Conservation (phyloP, 2,329 filamentous ascomycete genomes). For the Blumeria graminis region DNA sequence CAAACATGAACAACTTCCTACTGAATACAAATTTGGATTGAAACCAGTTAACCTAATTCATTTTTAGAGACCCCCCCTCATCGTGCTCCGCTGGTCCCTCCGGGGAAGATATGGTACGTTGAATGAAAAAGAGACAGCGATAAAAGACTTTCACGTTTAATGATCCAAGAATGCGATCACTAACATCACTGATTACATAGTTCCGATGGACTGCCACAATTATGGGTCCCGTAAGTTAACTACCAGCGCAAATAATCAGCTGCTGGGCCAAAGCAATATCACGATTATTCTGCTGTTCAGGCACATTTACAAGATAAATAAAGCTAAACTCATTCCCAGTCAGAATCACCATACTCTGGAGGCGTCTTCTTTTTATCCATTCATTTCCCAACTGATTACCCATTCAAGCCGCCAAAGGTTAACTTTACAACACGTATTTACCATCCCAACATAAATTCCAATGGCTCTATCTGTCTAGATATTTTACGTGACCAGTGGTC, state of each 20-base stretch:
- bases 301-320: neutral
- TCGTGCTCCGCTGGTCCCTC: constrained; percentile 95
- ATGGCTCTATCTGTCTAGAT: constrained; percentile 96
- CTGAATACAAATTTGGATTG: constrained; percentile 1
- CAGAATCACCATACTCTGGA: constrained; percentile 91
- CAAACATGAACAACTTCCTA: constrained; percentile 15
- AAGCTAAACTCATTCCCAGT: constrained; percentile 23
- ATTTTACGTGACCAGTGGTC: constrained; percentile 99
- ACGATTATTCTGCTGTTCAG: no score
- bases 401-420: constrained; percentile 99
- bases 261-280: no score
- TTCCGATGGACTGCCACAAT: constrained; percentile 99
- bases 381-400: constrained; percentile 98
- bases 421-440: constrained; percentile 99
- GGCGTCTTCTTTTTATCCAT: constrained; percentile 98
- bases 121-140: constrained; percentile 6
- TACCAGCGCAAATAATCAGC: no score
- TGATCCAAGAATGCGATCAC: constrained; percentile 6
- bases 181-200: constrained; percentile 25
- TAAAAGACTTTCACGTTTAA: constrained; percentile 7
- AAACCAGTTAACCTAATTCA: constrained; percentile 8
- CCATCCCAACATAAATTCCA: constrained; percentile 99
- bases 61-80: constrained; percentile 72
- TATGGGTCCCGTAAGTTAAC: constrained; percentile 78
- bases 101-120: constrained; percentile 88